Base-by-base conservation (phyloP, 352 stramenopile genomes). In the Peronosclerospora sorghi region DNA sequence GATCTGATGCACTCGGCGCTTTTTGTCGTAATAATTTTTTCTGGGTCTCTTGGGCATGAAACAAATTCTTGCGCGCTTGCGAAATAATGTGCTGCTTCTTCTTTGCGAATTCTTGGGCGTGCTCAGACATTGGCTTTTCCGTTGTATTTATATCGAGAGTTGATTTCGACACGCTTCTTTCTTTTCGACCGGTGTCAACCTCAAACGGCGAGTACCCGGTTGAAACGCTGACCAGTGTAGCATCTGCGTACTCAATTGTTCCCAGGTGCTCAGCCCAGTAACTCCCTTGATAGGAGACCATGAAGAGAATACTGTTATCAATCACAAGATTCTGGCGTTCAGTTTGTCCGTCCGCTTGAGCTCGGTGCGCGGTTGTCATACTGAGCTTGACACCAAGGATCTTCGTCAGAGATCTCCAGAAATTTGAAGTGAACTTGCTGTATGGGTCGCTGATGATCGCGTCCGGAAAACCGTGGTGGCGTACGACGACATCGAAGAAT, bases 191-290 rank as follows among this genome's bases (percentile, higher is more conserved):
- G 2, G n/a, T 17, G 8, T 34, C 8, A 17, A 34, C 13, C 13
- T 34, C n/a, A 12, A 34, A 34, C 2, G 28, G 28, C 13, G 28
- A 15, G n/a, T 17, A 34, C 13, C n/a, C 9, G 2, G 28, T 34
- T 4, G 28, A 34, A 5, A 8, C 28, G n/a, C 28, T 34, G 13
- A 44, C 17, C 27, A 42, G 26, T 6, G 46, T 39, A 4, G 46
- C 37, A 27, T 54, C 37, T 0, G 46, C 32, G 14, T 48, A 54
- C 21, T 54, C 39, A 9, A 44, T 30, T 5, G 14, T 54, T 12
- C 32, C 34, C 26, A 54, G 26, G 30, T 37, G 28, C 6, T 23
- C 13, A 2, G 41, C 10, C 46, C 38, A 54, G 24, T 48, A 28
- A 13, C 39, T 36, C 15, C 46, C 39, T 27, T 54, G 40, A 30